These are phyloP conservation scores for Plasmodium gonderi DNA, from an alignment of 169 alveolate species.

Conservation along the genomic window DNA sequence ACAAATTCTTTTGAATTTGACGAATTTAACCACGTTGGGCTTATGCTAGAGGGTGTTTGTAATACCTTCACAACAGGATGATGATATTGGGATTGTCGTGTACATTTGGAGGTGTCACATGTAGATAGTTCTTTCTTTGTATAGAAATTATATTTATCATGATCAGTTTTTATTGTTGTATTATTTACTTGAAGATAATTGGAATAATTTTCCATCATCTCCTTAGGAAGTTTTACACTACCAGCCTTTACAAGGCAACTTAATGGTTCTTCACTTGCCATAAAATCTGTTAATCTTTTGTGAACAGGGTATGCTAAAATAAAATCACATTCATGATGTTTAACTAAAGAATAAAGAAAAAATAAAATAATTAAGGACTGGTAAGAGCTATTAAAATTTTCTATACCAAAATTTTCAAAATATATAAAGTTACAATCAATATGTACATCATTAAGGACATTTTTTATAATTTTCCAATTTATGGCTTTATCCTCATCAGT, in stretches of 20 bases:
- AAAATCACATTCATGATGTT: conserved; percentile 78
- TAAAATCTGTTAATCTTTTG: conserved; percentile 44
- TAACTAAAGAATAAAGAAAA: conserved; percentile 74
- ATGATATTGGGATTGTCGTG: not conserved
- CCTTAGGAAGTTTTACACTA: conserved; percentile 53
- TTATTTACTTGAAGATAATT: conserved; percentile 5
- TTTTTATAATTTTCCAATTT: conserved; percentile 73
- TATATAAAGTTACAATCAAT: conserved; percentile 61
- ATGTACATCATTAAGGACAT: conserved; percentile 39
- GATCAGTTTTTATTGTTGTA: not conserved
- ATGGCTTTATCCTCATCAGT: conserved; percentile 1
- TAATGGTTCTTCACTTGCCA: conserved; percentile 80
- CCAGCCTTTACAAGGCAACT: conserved; percentile 75
- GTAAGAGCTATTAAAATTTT: conserved; percentile 56
- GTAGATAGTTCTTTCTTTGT: not conserved
- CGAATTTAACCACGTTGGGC: not conserved
- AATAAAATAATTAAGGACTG: conserved; percentile 74
- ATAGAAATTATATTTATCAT: not conserved
- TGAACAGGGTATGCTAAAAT: conserved; percentile 71
- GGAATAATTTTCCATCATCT: conserved; percentile 13
- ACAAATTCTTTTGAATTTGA: not conserved
- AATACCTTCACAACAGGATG: not conserved
- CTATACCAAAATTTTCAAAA: conserved; percentile 6
- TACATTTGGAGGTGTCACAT: not conserved
- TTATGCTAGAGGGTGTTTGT: not conserved